phyloP scores from a whole-genome alignment of 2,329 filamentous ascomycete genomes.

The Endocalyx cinctus region DNA sequence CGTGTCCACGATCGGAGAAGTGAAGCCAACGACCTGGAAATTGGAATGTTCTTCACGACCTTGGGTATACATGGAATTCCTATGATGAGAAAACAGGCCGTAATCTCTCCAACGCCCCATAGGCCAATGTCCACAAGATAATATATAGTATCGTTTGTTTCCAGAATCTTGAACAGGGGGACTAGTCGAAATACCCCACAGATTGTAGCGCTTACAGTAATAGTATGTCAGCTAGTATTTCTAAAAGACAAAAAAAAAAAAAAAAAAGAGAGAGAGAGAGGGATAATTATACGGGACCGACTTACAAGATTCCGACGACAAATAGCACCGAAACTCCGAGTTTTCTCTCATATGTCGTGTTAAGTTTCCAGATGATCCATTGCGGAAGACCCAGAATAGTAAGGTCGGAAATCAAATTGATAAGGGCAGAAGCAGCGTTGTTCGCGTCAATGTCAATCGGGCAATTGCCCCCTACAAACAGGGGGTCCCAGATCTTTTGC shows the following conservation, averaged over 20 bases:
- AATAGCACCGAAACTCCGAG: constrained; percentile 12
- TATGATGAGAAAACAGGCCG: constrained; percentile 13
- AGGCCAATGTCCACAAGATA: constrained; percentile 9
- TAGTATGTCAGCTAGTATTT: constrained; percentile 2
- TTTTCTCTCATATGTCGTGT: constrained; percentile 8
- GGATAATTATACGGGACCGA: background rate
- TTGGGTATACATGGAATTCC: constrained; percentile 10
- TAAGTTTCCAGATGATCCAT: constrained; percentile 15
- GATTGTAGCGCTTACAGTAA: constrained; percentile 10
- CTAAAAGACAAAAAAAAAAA: background rate
- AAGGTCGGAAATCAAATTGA: constrained; percentile 14
- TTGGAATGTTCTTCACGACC: constrained; percentile 6
- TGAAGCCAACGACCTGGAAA: constrained; percentile 6
- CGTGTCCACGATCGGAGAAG: constrained; percentile 3
- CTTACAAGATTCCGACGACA: constrained; percentile 12
- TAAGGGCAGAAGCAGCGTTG: constrained; percentile 10
- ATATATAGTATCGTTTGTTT: constrained; percentile 8
- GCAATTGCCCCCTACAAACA: constrained; percentile 7
- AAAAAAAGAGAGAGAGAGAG: background rate
- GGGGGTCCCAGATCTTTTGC: constrained; percentile 1
- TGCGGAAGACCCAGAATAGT: constrained; percentile 12
- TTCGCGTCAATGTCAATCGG: constrained; percentile 10
- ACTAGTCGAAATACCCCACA: constrained; percentile 10
- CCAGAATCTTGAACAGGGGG: constrained; percentile 5
- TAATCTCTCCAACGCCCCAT: constrained; percentile 13